Evolutionary conservation across 1,284 basidiomycete species (phyloP), one percentile per base, ranked within the genome.

Genomic region (Ustilago hordei): DNA sequence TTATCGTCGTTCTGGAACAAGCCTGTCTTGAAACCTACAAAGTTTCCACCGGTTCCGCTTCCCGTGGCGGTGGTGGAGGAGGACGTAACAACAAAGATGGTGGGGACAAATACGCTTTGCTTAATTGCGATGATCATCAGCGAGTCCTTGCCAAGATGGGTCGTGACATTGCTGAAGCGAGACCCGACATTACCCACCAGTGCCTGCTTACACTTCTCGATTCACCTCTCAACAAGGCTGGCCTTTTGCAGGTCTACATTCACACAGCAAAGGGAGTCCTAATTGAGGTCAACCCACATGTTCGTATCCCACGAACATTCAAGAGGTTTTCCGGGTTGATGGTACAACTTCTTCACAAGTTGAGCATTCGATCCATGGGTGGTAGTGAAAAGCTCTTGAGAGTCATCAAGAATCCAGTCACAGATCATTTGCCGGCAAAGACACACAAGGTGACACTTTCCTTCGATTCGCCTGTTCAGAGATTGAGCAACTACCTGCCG

Each of bases 51-150:
- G 88, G 88, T 31, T 88, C 88, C 38, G 85, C 83, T 4, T 82
- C 79, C 41, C 75, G 78, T 8, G 64, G 69, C 43, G 50, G 70
- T 12, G 89, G 88, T 2, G 64, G 73, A 32, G 60, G 64, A 28
- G 60, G 61, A 34, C 36, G 79, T 15, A 65, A 64, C 56, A 64
- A 59, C 60, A 82, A 82, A 58, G 83, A 82, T 48, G 80, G 78
- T 1, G 81, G 80, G 8, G 94, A 95, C 76, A 98, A 98, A 88
- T 98, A 98, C 87, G 95, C 95, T 17, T 88, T 99, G 67, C 88
- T 99, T 79, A 99, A 99, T 87, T 99, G 97, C 87, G 96, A 99
- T 87, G 96, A 99, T 64, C 96, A 99, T 87, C 96, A 99, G 87
- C 95, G 96, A 57, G 97, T 99, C 75, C 89, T 99, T 69, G 96